Evolutionary conservation across 306 rosid genomes (phyloP).

Genomic region (Quillaja saponaria): DNA sequence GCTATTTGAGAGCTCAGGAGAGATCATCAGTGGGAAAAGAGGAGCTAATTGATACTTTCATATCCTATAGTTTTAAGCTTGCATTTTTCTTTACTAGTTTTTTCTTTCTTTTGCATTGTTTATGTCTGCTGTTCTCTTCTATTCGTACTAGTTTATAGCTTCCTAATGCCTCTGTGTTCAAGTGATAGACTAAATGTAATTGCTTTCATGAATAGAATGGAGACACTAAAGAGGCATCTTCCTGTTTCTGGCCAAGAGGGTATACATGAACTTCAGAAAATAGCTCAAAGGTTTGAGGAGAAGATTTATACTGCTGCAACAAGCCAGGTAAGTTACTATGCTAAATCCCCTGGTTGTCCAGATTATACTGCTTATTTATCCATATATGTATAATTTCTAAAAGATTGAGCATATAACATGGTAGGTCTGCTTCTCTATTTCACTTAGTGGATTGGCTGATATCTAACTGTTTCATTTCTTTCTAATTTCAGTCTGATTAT

Average conservation of each 20-base stretch:
- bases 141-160: not conserved
- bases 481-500: conserved; percentile 51
- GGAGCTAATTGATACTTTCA: no score
- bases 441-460: not conserved
- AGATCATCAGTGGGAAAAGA: no score
- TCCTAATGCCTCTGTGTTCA: not conserved
- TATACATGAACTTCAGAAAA: conserved; percentile 53
- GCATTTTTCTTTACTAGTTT: no score
- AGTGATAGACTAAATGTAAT: no score
- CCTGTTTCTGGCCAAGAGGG: conserved; percentile 66
- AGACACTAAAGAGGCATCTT: conserved; percentile 64
- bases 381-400: not conserved
- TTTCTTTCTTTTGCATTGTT: no score
- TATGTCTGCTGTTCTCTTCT: not conserved
- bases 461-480: conserved; percentile 11
- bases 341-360: conserved; percentile 4
- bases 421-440: not conserved
- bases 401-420: conserved; percentile 17
- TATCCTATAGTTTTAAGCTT: no score
- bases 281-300: conserved; percentile 84
- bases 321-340: conserved; percentile 52
- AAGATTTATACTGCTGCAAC: conserved; percentile 61
- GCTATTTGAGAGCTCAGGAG: no score
- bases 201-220: conserved; percentile 55
- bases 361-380: conserved; percentile 12